phyloP scores from a whole-genome alignment of 192 early-diverging fungal species.

The Obelidium mucronatum region DNA sequence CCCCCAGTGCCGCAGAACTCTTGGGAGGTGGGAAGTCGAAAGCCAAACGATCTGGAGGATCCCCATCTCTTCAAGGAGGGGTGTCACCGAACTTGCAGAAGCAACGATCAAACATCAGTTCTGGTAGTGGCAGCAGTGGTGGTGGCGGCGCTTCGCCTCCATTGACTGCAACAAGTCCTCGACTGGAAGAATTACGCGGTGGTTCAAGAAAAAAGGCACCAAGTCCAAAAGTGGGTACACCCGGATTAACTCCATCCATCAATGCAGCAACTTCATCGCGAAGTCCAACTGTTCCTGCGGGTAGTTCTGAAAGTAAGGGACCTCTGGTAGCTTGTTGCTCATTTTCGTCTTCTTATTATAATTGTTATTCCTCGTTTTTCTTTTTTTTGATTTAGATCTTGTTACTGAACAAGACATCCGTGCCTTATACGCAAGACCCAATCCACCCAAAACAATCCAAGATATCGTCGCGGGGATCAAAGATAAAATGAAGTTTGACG shows the following conservation, averaged over 20 bases:
- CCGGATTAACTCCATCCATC: neutral
- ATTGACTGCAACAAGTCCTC: conserved; percentile 15
- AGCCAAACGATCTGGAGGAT: no score
- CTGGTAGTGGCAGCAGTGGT: neutral
- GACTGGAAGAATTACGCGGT: conserved; percentile 24
- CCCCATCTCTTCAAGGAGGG: neutral
- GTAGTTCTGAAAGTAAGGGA: neutral
- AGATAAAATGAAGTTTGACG: conserved; percentile 28
- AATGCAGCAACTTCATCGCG: neutral
- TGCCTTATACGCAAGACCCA: neutral
- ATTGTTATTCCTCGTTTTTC: neutral
- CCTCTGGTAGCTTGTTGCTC: no score
- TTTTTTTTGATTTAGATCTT: conserved; percentile 19
- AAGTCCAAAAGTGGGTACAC: neutral
- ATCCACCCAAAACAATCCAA: conserved; percentile 8
- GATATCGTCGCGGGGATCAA: conserved; percentile 27
- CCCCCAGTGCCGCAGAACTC: conserved; percentile 1
- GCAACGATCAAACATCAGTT: conserved; percentile 7
- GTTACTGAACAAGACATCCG: conserved; percentile 29
- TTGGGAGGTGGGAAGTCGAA: no score
- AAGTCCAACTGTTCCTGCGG: neutral
- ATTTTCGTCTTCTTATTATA: neutral
- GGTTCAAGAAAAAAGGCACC: neutral
- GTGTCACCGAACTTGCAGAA: neutral
- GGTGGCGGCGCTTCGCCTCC: neutral